A percentile compares a stretch with the other conserved stretches of the same genome.
Evolutionary conservation across 805 yeast genomes (phyloP).

Genomic region (Maudiozyma turicensis): DNA sequence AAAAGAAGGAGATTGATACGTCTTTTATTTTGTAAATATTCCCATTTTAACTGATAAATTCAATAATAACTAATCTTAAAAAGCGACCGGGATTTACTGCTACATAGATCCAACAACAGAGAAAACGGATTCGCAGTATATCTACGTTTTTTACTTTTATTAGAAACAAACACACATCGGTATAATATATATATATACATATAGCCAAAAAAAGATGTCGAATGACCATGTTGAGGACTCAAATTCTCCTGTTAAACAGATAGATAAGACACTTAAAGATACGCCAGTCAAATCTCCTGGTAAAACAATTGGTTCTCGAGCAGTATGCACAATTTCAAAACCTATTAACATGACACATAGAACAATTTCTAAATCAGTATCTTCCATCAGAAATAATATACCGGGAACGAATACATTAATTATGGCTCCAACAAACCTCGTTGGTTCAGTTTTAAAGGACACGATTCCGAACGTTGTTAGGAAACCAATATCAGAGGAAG

Average conservation of each 20-base stretch:
- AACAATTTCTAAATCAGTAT: neutral
- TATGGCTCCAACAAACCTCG: neutral
- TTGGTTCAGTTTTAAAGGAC: neutral
- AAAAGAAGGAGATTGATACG: too few relatives aligned
- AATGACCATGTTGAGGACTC: neutral
- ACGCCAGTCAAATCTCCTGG: neutral
- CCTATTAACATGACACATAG: constrained; percentile 1
- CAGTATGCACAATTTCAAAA: neutral
- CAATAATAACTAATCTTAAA: too few relatives aligned
- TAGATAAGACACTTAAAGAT: neutral
- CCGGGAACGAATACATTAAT: neutral
- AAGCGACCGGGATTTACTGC: too few relatives aligned
- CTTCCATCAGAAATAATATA: neutral
- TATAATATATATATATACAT: too few relatives aligned
- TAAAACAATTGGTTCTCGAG: neutral
- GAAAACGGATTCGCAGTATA: too few relatives aligned
- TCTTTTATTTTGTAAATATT: too few relatives aligned
- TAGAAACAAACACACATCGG: too few relatives aligned
- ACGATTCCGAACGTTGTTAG: neutral
- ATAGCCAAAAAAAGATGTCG: neutral
- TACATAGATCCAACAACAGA: too few relatives aligned
- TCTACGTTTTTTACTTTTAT: too few relatives aligned
- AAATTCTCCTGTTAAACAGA: neutral
- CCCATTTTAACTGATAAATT: too few relatives aligned
- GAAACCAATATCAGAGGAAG: constrained; percentile 6